Evolutionary conservation across 192 early-diverging fungal species (phyloP).

Genomic region (Spizellomyces sp.): DNA sequence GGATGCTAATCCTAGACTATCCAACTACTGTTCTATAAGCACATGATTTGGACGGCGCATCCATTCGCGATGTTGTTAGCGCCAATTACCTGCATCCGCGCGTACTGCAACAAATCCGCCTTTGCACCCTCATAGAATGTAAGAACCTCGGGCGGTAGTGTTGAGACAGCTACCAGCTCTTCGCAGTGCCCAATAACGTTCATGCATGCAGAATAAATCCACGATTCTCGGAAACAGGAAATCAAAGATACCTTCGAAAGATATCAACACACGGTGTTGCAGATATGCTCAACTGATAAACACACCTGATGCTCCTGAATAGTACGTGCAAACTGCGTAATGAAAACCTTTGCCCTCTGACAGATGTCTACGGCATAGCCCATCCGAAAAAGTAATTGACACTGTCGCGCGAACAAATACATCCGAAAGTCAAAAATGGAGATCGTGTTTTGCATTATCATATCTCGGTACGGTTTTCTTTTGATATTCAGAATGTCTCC

Average conservation of each 20-base stretch:
- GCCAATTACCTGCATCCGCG: conserved; percentile 70
- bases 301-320: conserved; percentile 72
- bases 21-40: conserved; percentile 54
- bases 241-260: conserved; percentile 46
- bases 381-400: conserved; percentile 71
- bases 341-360: conserved; percentile 71
- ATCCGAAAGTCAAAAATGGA: conserved; percentile 95
- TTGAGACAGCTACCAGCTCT: conserved; percentile 58
- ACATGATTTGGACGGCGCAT: neutral
- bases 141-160: conserved; percentile 44
- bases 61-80: neutral
- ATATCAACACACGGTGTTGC: neutral
- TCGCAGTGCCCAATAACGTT: conserved; percentile 80
- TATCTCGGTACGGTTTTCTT: conserved; percentile 81
- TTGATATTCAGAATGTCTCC: conserved; percentile 75
- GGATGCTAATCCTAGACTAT: conserved; percentile 68
- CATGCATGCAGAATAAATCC: conserved; percentile 81
- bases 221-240: conserved; percentile 71
- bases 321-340: conserved; percentile 69
- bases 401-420: conserved; percentile 94
- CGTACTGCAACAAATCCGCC: conserved; percentile 72
- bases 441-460: conserved; percentile 88
- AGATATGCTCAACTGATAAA: neutral
- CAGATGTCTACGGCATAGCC: conserved; percentile 69
- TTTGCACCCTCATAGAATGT: conserved; percentile 71